Evolutionary conservation across 1,284 basidiomycete species (phyloP).

Genomic region (Anthracocystis walkeri): DNA sequence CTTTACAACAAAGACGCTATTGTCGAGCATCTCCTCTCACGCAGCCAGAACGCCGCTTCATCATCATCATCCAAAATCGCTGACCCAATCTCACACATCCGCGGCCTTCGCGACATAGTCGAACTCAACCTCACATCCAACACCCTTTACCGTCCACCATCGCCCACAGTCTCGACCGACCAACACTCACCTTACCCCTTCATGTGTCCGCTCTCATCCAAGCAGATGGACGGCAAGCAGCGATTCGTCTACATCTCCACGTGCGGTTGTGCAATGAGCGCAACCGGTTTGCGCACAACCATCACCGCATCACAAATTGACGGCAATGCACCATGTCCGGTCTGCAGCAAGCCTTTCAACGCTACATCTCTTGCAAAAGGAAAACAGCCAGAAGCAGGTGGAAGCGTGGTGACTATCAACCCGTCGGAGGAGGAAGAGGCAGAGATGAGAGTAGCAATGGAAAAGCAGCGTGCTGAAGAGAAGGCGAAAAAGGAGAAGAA

Average conservation of each 20-base stretch:
- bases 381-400: slow-evolving; percentile 16
- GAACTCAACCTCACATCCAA: slow-evolving; percentile 52
- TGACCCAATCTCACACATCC: slow-evolving; percentile 51
- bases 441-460: slow-evolving; percentile 51
- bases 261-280: slow-evolving; percentile 64
- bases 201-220: slow-evolving; percentile 62
- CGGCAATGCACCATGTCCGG: slow-evolving; percentile 42
- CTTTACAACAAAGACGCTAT: slow-evolving; percentile 68
- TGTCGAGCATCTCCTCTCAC: slow-evolving; percentile 57
- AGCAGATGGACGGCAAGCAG: slow-evolving; percentile 63
- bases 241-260: slow-evolving; percentile 59
- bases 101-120: slow-evolving; percentile 58
- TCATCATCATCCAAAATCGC: background rate
- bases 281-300: slow-evolving; percentile 50
- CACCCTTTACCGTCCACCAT: slow-evolving; percentile 40
- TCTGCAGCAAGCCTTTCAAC: slow-evolving; percentile 52
- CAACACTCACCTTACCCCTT: slow-evolving; percentile 45
- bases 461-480: slow-evolving; percentile 18
- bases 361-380: slow-evolving; percentile 36
- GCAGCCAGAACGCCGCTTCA: slow-evolving; percentile 10
- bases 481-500: slow-evolving; percentile 22
- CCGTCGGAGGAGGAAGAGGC: slow-evolving; percentile 37
- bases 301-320: slow-evolving; percentile 11
- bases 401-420: slow-evolving; percentile 56
- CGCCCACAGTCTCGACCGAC: slow-evolving; percentile 13